These are phyloP conservation scores for Tolypocladium album DNA, from an alignment of 2,329 filamentous ascomycete species.

Conservation along the genomic window DNA sequence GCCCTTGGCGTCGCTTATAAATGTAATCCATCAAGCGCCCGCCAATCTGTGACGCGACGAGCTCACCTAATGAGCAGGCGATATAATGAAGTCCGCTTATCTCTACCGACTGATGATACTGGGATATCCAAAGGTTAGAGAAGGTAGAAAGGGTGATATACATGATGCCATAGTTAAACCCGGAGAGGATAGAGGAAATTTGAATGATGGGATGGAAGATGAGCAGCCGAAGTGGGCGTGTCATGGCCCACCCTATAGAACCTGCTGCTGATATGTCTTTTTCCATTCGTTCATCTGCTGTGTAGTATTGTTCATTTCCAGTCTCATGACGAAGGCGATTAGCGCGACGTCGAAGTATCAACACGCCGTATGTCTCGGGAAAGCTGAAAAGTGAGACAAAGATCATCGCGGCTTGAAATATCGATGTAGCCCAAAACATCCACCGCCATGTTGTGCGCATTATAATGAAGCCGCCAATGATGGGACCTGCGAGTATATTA, in stretches of 20 bases:
- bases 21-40: conserved; percentile 30
- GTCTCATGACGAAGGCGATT: conserved; percentile 19
- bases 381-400: conserved; percentile 20
- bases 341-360: conserved; percentile 23
- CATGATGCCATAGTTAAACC: conserved; percentile 50
- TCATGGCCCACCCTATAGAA: conserved; percentile 24
- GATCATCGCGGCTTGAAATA: conserved; percentile 27
- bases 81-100: conserved; percentile 56
- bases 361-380: conserved; percentile 25
- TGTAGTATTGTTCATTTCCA: conserved; percentile 17
- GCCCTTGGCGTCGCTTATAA: conserved; percentile 8
- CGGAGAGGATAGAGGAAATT: conserved; percentile 41
- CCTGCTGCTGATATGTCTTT: conserved; percentile 13
- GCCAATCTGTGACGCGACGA: conserved; percentile 39
- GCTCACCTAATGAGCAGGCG: conserved; percentile 51
- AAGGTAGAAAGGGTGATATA: conserved; percentile 56
- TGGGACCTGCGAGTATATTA: conserved; percentile 12
- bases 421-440: conserved; percentile 33
- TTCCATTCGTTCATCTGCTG: conserved; percentile 25
- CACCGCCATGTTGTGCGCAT: conserved; percentile 28
- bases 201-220: conserved; percentile 50
- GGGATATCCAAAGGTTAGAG: conserved; percentile 41
- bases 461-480: conserved; percentile 28
- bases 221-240: conserved; percentile 46
- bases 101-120: conserved; percentile 44